Evolutionary conservation across 2,329 filamentous ascomycete species (phyloP).

Genomic region (Gremmenia infestans): DNA sequence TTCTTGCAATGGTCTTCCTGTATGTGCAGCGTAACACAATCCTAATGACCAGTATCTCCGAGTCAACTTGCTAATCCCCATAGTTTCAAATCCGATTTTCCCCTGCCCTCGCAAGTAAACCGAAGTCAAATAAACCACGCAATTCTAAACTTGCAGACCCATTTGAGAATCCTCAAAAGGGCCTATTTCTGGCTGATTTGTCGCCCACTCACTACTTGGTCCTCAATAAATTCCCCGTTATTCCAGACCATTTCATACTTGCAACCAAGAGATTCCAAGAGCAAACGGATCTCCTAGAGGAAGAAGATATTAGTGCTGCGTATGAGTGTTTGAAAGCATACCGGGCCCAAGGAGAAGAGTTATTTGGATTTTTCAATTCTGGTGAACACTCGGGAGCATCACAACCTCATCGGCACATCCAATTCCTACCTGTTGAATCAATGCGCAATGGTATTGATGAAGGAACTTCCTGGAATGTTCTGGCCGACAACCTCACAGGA

Average conservation of each 20-base stretch:
- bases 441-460: constrained; percentile 49
- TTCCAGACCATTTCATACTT: constrained; percentile 67
- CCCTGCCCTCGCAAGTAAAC: constrained; percentile 63
- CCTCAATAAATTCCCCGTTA: constrained; percentile 71
- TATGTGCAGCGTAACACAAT: constrained; percentile 11
- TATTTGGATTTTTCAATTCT: constrained; percentile 48
- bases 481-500: constrained; percentile 39
- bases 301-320: constrained; percentile 54
- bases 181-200: constrained; percentile 51
- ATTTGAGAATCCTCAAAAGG: constrained; percentile 55
- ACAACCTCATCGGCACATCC: constrained; percentile 67
- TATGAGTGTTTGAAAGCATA: constrained; percentile 54
- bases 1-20: constrained; percentile 23
- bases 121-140: constrained; percentile 39
- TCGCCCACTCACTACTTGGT: constrained; percentile 57
- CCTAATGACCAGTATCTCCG: background rate
- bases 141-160: constrained; percentile 48
- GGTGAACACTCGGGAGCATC: constrained; percentile 64
- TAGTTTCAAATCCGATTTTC: constrained; percentile 72
- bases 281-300: constrained; percentile 61
- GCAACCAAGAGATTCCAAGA: constrained; percentile 57
- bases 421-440: constrained; percentile 60
- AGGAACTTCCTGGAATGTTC: constrained; percentile 42
- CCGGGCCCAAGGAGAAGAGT: constrained; percentile 37
- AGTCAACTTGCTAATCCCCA: constrained; percentile 1